phyloP scores from a whole-genome alignment of 805 yeast genomes.

The Gaillardinia entomophila region DNA sequence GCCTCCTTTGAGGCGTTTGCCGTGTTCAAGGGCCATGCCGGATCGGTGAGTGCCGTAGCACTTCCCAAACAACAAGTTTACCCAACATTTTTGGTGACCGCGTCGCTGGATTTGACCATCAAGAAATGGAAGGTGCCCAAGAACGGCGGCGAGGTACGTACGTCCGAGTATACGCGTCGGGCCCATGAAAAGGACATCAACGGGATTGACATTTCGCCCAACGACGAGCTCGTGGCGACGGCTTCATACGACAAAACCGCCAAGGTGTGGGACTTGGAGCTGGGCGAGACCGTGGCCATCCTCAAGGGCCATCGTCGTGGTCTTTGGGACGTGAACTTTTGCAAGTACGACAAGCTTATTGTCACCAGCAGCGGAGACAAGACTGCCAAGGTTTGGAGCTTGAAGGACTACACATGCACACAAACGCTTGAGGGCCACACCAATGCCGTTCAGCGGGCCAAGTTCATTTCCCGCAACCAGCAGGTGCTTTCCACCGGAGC shows the following conservation, averaged over 20 bases:
- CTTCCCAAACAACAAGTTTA: constrained; percentile 44
- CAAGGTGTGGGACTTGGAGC: constrained; percentile 78
- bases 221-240: constrained; percentile 82
- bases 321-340: constrained; percentile 85
- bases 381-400: constrained; percentile 83
- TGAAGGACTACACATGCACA: constrained; percentile 67
- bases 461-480: constrained; percentile 59
- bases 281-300: constrained; percentile 85
- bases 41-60: constrained; percentile 77
- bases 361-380: constrained; percentile 92
- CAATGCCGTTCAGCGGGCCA: constrained; percentile 81
- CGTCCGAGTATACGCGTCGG: constrained; percentile 82
- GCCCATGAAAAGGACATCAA: constrained; percentile 98
- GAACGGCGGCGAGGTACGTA: constrained; percentile 36
- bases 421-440: constrained; percentile 93
- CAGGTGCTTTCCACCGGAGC: constrained; percentile 83
- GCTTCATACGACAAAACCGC: constrained; percentile 92
- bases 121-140: constrained; percentile 78
- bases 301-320: constrained; percentile 92
- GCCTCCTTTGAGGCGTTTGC: constrained; percentile 44
- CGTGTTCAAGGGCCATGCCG: constrained; percentile 78
- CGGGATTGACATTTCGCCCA: constrained; percentile 83
- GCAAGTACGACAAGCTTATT: constrained; percentile 68
- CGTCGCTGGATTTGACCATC: constrained; percentile 77
- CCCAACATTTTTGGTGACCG: constrained; percentile 77